Conservation (phyloP, 2,329 filamentous ascomycete species). For the Onygena corvina region DNA sequence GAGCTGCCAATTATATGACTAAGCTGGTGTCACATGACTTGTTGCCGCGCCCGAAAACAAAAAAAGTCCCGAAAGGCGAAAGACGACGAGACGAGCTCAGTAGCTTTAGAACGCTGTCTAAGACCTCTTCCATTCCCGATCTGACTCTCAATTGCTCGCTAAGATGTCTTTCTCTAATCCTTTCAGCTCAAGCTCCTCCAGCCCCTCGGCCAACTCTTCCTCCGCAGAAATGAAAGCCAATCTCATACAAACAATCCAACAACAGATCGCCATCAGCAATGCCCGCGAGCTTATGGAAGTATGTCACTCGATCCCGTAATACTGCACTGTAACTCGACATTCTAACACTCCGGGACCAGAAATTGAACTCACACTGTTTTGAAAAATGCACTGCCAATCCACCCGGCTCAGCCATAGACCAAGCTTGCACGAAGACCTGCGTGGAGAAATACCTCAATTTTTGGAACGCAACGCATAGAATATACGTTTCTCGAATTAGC, state of each 20-base stretch:
- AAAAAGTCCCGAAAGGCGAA: neutral
- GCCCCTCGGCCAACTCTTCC: constrained; percentile 21
- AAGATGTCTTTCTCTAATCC: constrained; percentile 34
- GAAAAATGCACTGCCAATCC: constrained; percentile 57
- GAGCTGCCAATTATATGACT: neutral
- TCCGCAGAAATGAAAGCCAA: constrained; percentile 38
- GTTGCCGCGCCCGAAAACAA: neutral
- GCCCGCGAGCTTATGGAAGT: constrained; percentile 60
- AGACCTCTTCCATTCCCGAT: neutral
- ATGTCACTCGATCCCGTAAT: too few relatives aligned
- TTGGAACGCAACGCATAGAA: constrained; percentile 62
- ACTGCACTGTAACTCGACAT: neutral
- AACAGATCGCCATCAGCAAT: constrained; percentile 55
- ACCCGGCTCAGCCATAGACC: constrained; percentile 52
- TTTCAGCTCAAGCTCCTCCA: constrained; percentile 21
- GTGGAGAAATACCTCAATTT: constrained; percentile 76
- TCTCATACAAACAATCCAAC: constrained; percentile 51
- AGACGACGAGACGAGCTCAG: neutral
- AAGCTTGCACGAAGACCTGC: constrained; percentile 63
- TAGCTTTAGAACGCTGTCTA: neutral
- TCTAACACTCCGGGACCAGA: constrained; percentile 36
- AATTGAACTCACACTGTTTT: constrained; percentile 73
- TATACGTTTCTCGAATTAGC: constrained; percentile 49
- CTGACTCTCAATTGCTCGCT: neutral
- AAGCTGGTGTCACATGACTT: neutral